Evolutionary conservation across 306 rosid genomes (phyloP), one percentile per base, ranked within the genome.

Genomic region (Vicia sativa): DNA sequence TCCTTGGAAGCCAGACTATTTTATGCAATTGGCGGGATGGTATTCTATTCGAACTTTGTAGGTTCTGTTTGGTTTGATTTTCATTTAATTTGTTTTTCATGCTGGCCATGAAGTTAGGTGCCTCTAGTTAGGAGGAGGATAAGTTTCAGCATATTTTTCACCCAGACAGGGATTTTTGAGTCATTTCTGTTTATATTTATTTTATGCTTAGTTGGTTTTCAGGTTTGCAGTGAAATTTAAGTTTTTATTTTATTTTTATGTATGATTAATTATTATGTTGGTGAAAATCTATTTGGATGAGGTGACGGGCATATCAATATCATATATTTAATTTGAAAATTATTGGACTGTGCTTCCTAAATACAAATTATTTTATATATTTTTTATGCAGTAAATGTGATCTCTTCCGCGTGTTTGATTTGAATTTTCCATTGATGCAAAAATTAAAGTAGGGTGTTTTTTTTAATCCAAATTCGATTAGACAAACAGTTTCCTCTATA

Each of bases 71-170:
- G 79, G 76, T 58, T 71, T 63, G 77, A 25, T 84, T 72, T 74
- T 60, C 59, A 50, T 45, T 74, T 74, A 52, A 13, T 56, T 66
- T 39, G 57, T 31, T 54, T 80, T 63, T 56, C 37, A 63, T 77
- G 83, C 45, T 74, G 83, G 81, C 71, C 74, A 74, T 74, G 76
- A 80, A 73, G 74, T 29, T 74, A 74, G 80, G 78, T 74, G 80
- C 82, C 76, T 79, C 48, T 38, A 77, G 72, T 43, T 74, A 62
- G 77, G 80, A 46, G 75, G 71, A 72, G 60, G 58, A 49, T 77
- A 58, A 74, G 83, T 57, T 62, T 63, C 55, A 62, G 67, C 53
- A 37, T 53, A 48, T 16, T 77, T 65, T 35, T 67, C 76, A 71
- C 77, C 77, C 67, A 11, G 60, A 46, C 57, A 23, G 79, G 77